phyloP scores from a whole-genome alignment of 176 grass and related monocot genomes.

The barley (Hordeum vulgare) region DNA sequence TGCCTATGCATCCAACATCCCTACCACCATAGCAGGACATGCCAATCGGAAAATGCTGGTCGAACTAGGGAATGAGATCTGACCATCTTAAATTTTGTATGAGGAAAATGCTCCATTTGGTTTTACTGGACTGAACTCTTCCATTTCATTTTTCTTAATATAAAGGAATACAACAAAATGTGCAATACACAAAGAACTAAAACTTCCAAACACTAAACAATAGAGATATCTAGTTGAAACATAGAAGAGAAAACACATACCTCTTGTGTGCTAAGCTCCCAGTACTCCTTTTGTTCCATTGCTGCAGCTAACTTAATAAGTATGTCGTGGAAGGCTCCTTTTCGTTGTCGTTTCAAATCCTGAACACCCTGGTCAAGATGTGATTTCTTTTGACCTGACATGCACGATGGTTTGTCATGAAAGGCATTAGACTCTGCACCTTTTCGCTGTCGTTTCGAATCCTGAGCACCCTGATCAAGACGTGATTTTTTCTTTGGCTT shows the following conservation, averaged over 20 bases:
- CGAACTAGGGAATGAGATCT: neutral
- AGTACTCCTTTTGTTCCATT: constrained; percentile 93
- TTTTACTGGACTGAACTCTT: constrained; percentile 14
- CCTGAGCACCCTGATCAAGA: constrained; percentile 16
- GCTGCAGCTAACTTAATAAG: constrained; percentile 49
- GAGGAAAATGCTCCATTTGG: neutral
- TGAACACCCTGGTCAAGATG: constrained; percentile 24
- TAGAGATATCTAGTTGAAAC: neutral
- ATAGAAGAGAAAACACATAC: constrained; percentile 39
- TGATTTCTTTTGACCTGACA: constrained; percentile 35
- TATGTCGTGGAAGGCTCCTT: constrained; percentile 53
- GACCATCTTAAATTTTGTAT: constrained; percentile 6
- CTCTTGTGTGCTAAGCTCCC: constrained; percentile 77
- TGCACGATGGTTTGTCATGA: constrained; percentile 18
- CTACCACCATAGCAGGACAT: neutral
- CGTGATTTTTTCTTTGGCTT: neutral
- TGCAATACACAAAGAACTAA: neutral
- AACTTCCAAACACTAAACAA: neutral
- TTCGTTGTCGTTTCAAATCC: constrained; percentile 37
- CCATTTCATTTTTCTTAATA: neutral
- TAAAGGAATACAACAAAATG: neutral
- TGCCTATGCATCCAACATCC: neutral
- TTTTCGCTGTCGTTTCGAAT: neutral
- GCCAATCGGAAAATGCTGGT: neutral
- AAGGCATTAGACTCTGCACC: neutral